phyloP scores from a whole-genome alignment of 768 basidiomycete genomes.

The Auriscalpium orientale region DNA sequence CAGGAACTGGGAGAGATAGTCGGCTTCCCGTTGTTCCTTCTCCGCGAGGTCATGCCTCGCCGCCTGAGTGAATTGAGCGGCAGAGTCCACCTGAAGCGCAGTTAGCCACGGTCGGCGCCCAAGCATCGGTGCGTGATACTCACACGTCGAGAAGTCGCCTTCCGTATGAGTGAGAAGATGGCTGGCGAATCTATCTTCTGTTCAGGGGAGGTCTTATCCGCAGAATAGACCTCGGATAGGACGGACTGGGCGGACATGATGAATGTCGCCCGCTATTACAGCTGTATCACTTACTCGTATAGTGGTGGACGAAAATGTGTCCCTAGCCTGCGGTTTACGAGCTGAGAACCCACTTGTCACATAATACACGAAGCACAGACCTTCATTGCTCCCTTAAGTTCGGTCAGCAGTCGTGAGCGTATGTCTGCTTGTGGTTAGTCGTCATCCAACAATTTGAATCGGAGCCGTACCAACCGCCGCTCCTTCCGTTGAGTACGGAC shows the following conservation, averaged over 20 bases:
- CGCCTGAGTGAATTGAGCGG: constrained; percentile 45
- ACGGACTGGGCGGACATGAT: constrained; percentile 40
- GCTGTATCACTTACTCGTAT: constrained; percentile 31
- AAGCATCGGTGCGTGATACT: constrained; percentile 18
- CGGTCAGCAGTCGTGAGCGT: constrained; percentile 40
- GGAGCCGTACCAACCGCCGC: neutral
- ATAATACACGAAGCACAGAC: constrained; percentile 23
- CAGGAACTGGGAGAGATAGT: constrained; percentile 44
- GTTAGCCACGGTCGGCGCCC: neutral
- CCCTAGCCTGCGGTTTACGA: constrained; percentile 38
- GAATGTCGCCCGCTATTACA: neutral
- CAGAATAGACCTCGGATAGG: constrained; percentile 59
- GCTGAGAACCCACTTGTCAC: no score
- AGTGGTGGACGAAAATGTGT: constrained; percentile 48
- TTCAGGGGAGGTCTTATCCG: constrained; percentile 48
- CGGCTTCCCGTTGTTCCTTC: constrained; percentile 52
- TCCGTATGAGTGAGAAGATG: constrained; percentile 48
- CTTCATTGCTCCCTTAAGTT: constrained; percentile 66
- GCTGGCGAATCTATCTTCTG: constrained; percentile 37
- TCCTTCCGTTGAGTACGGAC: no score
- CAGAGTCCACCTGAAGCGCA: constrained; percentile 46
- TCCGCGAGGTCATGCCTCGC: constrained; percentile 58
- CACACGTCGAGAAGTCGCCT: constrained; percentile 52
- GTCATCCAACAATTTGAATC: neutral
- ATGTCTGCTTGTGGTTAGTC: constrained; percentile 32